Base-by-base conservation (phyloP, 2,329 filamentous ascomycete species). In the Graphium sp. region DNA sequence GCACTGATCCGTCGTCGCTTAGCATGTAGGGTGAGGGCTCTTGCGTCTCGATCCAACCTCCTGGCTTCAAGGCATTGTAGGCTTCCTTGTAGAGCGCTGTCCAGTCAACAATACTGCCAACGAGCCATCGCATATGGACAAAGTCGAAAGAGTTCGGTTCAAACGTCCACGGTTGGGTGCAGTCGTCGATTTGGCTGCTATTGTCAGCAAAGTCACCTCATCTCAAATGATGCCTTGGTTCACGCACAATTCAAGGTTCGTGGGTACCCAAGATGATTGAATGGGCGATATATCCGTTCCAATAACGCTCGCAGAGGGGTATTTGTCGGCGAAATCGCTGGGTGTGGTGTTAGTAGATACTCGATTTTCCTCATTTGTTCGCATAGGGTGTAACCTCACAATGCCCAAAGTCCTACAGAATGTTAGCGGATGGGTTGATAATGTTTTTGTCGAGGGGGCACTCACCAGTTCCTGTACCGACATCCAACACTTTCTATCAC, bases 251-350 rank as follows among this genome's bases (percentile, higher is more conserved):
- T 39, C 37, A 4, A 50, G 24, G 10, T 55, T 53, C 4, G 50
- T 48, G 0, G 50, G 46, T 1, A 73, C 58, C 49, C 62, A 62
- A 18, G 46, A 47, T 1, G 66, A 64, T 39, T 71, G 66, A 7
- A 68, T 65, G 1, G 66, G 62, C 7, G 59, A 65, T 10, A 71
- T 54, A 38, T 72, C 66, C 2, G 61, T 65, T 19, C 65, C 66
- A 19, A 56, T 51, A 2, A 47, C 58, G 45, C 42, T 50, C 29
- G 43, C 56, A 33, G 50, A 38, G 7, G 61, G 59, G 22, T 56
- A 59, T 3, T 53, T 32, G 30, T 63, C 43, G 36, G 52, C 45
- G 29, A 52, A 45, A 34, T 68, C 66, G 29, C 72, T 70, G 1
- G 19, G 63, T 44, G 7, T 4, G 7, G 9, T 22, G 9, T 21